These are phyloP conservation scores for Mycosphaerella arachidis DNA, from an alignment of 2,329 filamentous ascomycete species.

Conservation along the genomic window DNA sequence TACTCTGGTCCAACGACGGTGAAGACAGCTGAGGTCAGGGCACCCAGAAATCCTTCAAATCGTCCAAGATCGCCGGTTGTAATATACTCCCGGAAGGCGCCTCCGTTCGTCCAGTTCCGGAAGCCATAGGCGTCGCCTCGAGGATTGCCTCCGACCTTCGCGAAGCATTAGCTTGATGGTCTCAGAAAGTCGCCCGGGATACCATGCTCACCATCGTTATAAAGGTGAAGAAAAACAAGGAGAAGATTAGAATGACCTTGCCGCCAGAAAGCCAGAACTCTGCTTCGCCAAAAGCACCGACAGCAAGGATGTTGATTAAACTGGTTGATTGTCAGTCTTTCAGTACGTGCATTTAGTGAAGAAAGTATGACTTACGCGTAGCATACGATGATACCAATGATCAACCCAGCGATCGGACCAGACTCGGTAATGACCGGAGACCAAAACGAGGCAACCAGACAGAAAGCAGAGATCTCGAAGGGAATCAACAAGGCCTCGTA, in stretches of 20 bases:
- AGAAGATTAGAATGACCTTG: constrained; percentile 45
- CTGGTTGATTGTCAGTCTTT: constrained; percentile 5
- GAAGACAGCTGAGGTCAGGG: constrained; percentile 40
- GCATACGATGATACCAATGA: constrained; percentile 39
- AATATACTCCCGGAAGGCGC: constrained; percentile 30
- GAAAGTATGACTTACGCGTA: constrained; percentile 35
- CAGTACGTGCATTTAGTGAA: not conserved
- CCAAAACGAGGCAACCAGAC: constrained; percentile 39
- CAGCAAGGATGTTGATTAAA: constrained; percentile 44
- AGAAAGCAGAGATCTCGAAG: constrained; percentile 48
- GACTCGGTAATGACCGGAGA: constrained; percentile 39
- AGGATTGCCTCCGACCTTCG: constrained; percentile 30
- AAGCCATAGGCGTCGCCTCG: constrained; percentile 39
- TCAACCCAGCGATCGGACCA: constrained; percentile 32
- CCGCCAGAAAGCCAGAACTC: constrained; percentile 51
- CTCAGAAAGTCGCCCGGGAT: too few species aligned
- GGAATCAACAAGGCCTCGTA: constrained; percentile 50
- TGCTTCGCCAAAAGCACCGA: constrained; percentile 43
- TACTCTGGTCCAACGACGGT: constrained; percentile 46
- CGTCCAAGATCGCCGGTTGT: constrained; percentile 28
- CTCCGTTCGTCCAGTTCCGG: constrained; percentile 40
- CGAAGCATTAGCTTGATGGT: too few species aligned
- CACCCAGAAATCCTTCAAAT: constrained; percentile 36
- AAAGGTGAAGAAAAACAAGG: constrained; percentile 40
- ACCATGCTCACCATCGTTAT: constrained; percentile 27